phyloP scores from a whole-genome alignment of 1,284 basidiomycete genomes.

The Leccinum subrobustum region DNA sequence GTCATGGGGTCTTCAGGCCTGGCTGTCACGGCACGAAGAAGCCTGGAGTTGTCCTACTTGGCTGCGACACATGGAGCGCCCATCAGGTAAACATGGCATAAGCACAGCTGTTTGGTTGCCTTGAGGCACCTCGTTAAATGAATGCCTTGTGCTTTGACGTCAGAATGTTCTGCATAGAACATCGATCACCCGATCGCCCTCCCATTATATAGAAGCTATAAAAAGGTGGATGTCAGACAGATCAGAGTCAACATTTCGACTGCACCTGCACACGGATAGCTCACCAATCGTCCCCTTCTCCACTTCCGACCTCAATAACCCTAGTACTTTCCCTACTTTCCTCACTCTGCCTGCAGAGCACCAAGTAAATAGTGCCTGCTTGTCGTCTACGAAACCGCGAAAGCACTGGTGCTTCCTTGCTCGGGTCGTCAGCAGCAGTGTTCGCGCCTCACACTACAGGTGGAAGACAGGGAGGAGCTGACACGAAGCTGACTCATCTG shows the following conservation, averaged over 20 bases:
- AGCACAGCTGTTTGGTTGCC: background rate
- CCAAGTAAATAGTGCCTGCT: constrained; percentile 17
- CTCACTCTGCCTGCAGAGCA: constrained; percentile 23
- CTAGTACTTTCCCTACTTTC: constrained; percentile 28
- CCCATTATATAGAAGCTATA: background rate
- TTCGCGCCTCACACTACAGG: background rate
- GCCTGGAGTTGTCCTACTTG: background rate
- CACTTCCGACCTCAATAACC: constrained; percentile 31
- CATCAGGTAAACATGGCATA: background rate
- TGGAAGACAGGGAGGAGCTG: too few species aligned
- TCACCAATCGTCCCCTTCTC: constrained; percentile 20
- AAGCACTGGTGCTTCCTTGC: constrained; percentile 34
- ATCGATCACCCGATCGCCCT: background rate
- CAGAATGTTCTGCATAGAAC: constrained; percentile 6
- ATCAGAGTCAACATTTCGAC: background rate
- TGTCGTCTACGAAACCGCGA: constrained; percentile 25
- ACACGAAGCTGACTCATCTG: too few species aligned
- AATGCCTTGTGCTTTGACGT: constrained; percentile 4
- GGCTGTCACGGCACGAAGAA: constrained; percentile 16
- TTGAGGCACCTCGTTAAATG: background rate
- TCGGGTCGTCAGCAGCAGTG: constrained; percentile 22
- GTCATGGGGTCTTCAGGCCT: background rate
- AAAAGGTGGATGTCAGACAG: constrained; percentile 13
- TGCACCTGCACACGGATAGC: background rate
- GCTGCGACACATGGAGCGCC: constrained; percentile 3